Base-by-base conservation (phyloP, 495 filamentous ascomycete genomes). In the Aspergillus ellipticus region DNA sequence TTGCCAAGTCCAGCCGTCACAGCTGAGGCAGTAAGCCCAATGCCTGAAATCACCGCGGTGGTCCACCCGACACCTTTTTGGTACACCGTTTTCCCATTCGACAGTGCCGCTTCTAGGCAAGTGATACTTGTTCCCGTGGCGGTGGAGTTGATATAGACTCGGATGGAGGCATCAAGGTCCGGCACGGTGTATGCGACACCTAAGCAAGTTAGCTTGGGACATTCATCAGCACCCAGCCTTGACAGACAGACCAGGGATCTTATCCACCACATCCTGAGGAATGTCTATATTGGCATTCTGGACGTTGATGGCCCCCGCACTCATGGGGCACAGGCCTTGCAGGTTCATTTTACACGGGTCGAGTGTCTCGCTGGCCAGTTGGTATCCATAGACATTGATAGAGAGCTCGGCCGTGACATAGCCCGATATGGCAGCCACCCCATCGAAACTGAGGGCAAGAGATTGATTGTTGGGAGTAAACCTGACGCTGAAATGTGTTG, bases 321-420 rank as follows among this genome's bases (percentile, higher is more conserved):
- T 86, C 94, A 98, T 98, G 45, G 93, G 93, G 73, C 94, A 98
- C 67, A 98, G 79, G 53, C 92, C 92, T 53, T 76, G 68, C 42
- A 96, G 72, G 39, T 81, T 73, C 57, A 80, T 70, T 2, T 79
- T 69, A 81, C 94, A 98, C 17, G 92, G 94, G 69, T 96, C 72
- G 50, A 97, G 61, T 2, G 74, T 82, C 56, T 84, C 74, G 39
- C 72, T 71, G 68, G 50, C 86, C 82, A 15, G 73, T 73, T 48
- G 22, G 73, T 86, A 90, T 58, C 93, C 93, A 68, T 97, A 97
- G 15, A 89, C 92, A 45, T 85, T 78, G 52, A 96, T 79, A 24
- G 81, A 71, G 53, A 97, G 65, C 37, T 91, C 86, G 48, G 92
- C 92, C 19, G 81, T 79, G 48, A 98, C 89, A 73, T 89, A 87